A percentile compares a stretch with the other conserved stretches of the same genome.
phyloP scores from a whole-genome alignment of 2,329 filamentous ascomycete species.

The Fusarium heterosporum region DNA sequence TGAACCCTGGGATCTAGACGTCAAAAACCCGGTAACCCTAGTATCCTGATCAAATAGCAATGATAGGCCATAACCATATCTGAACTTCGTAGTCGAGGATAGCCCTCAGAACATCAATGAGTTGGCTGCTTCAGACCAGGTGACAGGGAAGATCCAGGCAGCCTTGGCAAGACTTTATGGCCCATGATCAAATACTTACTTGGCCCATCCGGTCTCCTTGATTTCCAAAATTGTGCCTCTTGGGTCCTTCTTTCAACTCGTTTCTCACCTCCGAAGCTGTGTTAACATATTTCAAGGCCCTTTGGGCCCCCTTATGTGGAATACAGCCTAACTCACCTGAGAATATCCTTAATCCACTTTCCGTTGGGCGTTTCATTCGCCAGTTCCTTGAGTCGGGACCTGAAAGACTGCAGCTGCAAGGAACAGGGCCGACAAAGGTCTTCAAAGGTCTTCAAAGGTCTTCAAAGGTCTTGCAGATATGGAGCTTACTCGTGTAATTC shows the following conservation, averaged over 20 bases:
- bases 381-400: background rate
- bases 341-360: conserved; percentile 25
- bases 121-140: too few relatives aligned
- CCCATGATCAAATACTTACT: background rate
- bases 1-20: background rate
- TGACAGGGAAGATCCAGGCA: too few relatives aligned
- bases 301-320: background rate
- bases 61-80: too few relatives aligned
- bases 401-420: too few relatives aligned
- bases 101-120: background rate
- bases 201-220: background rate
- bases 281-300: conserved; percentile 1
- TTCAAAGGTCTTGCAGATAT: conserved; percentile 23
- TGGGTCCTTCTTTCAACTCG: background rate
- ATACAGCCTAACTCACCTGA: conserved; percentile 18
- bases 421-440: background rate
- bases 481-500: background rate
- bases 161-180: too few relatives aligned
- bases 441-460: conserved; percentile 20
- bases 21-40: background rate
- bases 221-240: background rate
- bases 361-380: conserved; percentile 15
- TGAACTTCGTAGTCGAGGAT: too few relatives aligned
- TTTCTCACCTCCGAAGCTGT: conserved; percentile 13
- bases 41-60: too few relatives aligned